Conservation (phyloP, 495 filamentous ascomycete species). For the Neurospora sp. region DNA sequence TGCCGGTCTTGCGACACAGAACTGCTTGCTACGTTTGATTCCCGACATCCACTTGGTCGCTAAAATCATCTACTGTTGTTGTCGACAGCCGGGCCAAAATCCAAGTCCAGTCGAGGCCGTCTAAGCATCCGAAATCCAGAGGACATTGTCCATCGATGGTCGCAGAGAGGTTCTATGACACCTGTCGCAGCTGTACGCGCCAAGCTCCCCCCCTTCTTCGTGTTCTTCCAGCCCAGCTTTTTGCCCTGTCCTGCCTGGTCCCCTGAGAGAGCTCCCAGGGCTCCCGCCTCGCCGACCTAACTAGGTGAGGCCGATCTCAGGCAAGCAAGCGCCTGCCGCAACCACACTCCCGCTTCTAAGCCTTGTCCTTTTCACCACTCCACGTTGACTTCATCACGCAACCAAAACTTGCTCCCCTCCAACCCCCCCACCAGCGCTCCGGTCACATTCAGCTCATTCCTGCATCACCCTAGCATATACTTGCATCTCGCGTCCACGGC, state of each 20-base stretch:
- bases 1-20: constrained; percentile 3
- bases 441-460: not conserved
- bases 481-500: not conserved
- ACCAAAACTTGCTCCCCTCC: not conserved
- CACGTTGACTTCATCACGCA: not conserved
- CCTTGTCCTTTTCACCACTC: not conserved
- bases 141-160: constrained; percentile 1
- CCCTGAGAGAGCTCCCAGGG: not conserved
- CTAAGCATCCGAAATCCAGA: not conserved
- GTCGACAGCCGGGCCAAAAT: not conserved
- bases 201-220: not conserved
- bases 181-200: constrained; percentile 13
- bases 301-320: not conserved
- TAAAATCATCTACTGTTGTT: not conserved
- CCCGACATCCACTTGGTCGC: not conserved
- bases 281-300: not conserved
- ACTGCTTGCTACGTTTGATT: not conserved
- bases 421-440: not conserved
- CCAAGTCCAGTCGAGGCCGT: not conserved
- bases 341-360: not conserved
- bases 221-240: not conserved
- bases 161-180: constrained; percentile 9
- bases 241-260: not conserved
- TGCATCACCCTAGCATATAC: not conserved
- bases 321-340: not conserved